Base-by-base conservation (phyloP, 352 stramenopile species). In the Plasmopara viticola region DNA sequence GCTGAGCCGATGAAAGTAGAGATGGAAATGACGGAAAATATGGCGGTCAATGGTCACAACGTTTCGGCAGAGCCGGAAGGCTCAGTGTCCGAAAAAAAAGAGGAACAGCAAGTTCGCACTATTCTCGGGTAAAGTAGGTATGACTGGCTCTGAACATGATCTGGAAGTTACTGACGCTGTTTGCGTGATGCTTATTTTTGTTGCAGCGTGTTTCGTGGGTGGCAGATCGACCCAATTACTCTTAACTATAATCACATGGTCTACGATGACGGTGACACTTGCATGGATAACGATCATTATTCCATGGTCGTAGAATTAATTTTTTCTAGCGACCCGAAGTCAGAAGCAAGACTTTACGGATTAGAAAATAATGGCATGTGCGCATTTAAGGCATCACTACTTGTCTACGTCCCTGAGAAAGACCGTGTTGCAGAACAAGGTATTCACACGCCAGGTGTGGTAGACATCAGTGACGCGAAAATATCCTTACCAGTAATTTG, bases 171-270 rank as follows among this genome's bases (percentile, higher is more conserved):
- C 38, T 65, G 17, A 65, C 7, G 29, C 48, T n/a, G 10, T 48
- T 56, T 51, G 18, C 25, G 12, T 39, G 33, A 5, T 15, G 5
- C 41, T 43, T 48, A 18, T 31, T 13, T 18, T 17, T 17, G 3
- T 54, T 60, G 48, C 41, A 90, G 81, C 31, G 82, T 92, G 46
- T 92, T 82, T 49, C 74, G 71, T 10, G 81, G 81, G 38, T 92
- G 81, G 81, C 70, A 80, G 33, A 74, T 92, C 30, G 81, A 92
- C 60, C 81, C 81, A 12, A 85, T 90, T 47, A 78, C 73, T 15
- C 62, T 84, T 33, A 67, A 75, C 30, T 92, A 87, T 72, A 92
- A 92, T 51, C 68, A 87, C 20, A 83, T 86, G 56, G 51, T 83
- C 12, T 92, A 87, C 53, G 75, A 88, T 47, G 81, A 92, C 33